Base-by-base conservation (phyloP, 306 rosid genomes). In the Casuarina equisetifolia region DNA sequence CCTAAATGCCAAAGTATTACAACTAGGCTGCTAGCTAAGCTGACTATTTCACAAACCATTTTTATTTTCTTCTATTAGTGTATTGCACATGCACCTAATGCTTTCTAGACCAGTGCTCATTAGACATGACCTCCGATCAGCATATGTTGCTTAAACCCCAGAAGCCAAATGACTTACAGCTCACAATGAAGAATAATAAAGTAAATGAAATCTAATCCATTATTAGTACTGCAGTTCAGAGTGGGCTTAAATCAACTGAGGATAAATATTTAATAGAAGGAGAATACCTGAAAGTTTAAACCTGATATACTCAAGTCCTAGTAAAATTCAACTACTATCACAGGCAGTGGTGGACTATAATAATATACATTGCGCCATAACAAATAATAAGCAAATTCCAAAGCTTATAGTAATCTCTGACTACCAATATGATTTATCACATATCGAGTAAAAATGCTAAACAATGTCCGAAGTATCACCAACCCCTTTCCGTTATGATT, bases 401-500 rank as follows among this genome's bases (percentile, higher is more conserved):
- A 40, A 66, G 8, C 71, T 3, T 42, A 66, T 42, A 5, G n/a
- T 17, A 39, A 40, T 40, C 17, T 9, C 1, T 17, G 45, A 69
- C 54, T 50, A 75, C 48, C 62, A 55, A 11, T 49, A 16, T 20
- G 40, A 67, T 73, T 50, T 3, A 16, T 61, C 51, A 67, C 11
- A 48, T 9, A 44, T 35, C 46, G 51, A 64, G 72, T 19, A 74
- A 36, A 77, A 39, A 36, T 6, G 55, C 32, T 6, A n/a, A 53
- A 74, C 6, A 69, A 59, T 38, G 58, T 40, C 73, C 17, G 40
- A 9, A 55, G 12, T 43, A 72, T 49, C 19, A 71, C 38, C 15
- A 81, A 96, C 99, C 99, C 91, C 98, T 91, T 84, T 92, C 99
- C 54, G 99, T 96, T 62, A 96, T 91, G 79, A 96, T 96, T 84